These are phyloP conservation scores for Rhodofomes roseus DNA, from an alignment of 1,284 basidiomycete species.

Conservation along the genomic window DNA sequence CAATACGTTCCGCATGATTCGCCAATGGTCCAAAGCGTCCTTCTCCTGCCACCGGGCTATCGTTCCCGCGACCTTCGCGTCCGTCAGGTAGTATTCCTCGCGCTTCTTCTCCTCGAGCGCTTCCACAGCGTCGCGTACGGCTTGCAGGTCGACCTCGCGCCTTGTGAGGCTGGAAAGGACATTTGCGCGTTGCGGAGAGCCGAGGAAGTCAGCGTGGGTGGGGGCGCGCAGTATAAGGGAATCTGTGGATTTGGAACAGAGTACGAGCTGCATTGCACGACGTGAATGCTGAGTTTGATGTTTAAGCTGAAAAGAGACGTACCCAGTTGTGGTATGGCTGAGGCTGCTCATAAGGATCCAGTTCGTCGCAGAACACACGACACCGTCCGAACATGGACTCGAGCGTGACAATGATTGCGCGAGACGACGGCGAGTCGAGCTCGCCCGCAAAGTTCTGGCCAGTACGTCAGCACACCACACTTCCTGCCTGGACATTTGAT, in stretches of 20 bases:
- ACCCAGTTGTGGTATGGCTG: constrained; percentile 74
- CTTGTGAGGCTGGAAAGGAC: constrained; percentile 37
- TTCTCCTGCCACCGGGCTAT: constrained; percentile 58
- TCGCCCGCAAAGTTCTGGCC: constrained; percentile 71
- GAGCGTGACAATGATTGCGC: constrained; percentile 68
- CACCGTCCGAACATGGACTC: constrained; percentile 67
- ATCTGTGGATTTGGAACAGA: constrained; percentile 58
- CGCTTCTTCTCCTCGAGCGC: constrained; percentile 27
- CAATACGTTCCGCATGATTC: constrained; percentile 58
- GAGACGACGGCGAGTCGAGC: constrained; percentile 57
- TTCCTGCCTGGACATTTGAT: no score
- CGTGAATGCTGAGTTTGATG: neutral
- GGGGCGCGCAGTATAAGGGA: constrained; percentile 59
- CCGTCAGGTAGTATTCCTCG: constrained; percentile 51
- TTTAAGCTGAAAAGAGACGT: constrained; percentile 19
- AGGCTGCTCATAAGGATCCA: constrained; percentile 42
- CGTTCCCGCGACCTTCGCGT: constrained; percentile 47
- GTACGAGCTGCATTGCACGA: constrained; percentile 55
- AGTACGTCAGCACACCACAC: neutral
- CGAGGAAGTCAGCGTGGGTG: constrained; percentile 52
- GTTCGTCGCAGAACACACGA: constrained; percentile 75
- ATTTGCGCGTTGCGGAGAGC: constrained; percentile 60
- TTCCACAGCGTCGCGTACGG: constrained; percentile 37
- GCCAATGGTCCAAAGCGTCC: constrained; percentile 72
- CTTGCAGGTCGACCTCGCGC: constrained; percentile 52